Conservation (phyloP, 768 basidiomycete species). For the Galerina sulciceps region DNA sequence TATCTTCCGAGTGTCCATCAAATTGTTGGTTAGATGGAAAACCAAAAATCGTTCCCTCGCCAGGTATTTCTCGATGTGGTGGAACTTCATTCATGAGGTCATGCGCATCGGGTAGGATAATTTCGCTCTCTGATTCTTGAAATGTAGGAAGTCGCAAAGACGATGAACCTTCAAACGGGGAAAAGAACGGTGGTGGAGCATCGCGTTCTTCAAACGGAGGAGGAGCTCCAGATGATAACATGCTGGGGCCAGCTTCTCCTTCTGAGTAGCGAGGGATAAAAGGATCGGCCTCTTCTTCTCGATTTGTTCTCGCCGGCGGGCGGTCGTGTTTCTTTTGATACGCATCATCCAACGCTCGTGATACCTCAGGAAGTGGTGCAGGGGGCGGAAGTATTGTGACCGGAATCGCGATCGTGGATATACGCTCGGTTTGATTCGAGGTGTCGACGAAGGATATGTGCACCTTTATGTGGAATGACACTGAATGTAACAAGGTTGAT, state of each 20-base stretch:
- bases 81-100: conserved; percentile 36
- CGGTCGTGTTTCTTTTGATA: conserved; percentile 90
- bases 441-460: conserved; percentile 80
- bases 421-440: conserved; percentile 66
- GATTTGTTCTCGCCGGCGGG: conserved; percentile 72
- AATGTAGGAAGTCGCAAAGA: conserved; percentile 71
- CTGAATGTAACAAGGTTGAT: conserved; percentile 79
- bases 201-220: conserved; percentile 88
- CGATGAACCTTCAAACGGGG: conserved; percentile 60
- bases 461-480: conserved; percentile 77
- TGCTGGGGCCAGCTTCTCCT: conserved; percentile 79
- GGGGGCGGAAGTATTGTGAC: conserved; percentile 73
- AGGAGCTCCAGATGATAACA: conserved; percentile 63
- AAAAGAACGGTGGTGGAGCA: conserved; percentile 76
- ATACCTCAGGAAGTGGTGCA: conserved; percentile 80
- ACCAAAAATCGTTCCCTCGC: conserved; percentile 82
- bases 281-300: conserved; percentile 68
- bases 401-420: conserved; percentile 69
- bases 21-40: conserved; percentile 76
- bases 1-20: conserved; percentile 76
- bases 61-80: conserved; percentile 47
- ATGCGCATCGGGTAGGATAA: conserved; percentile 62
- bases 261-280: conserved; percentile 69
- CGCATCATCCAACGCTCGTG: conserved; percentile 70
- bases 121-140: conserved; percentile 79